These are phyloP conservation scores for Rhodotorula sp. DNA, from an alignment of 1,284 basidiomycete species.

Conservation along the genomic window DNA sequence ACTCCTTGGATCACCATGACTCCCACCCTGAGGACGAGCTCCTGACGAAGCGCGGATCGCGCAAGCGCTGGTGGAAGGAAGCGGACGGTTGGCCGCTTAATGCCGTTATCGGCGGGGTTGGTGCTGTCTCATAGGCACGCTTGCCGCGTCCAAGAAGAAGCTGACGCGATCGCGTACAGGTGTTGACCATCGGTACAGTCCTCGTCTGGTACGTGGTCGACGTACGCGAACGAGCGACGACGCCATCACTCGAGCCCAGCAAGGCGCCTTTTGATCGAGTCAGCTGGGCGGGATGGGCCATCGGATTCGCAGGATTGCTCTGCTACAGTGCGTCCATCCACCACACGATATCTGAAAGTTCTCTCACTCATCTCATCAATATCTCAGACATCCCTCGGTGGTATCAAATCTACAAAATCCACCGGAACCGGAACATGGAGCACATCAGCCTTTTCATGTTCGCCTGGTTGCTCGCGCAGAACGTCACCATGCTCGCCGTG, in stretches of 20 bases:
- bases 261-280: neutral
- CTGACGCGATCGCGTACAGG: neutral
- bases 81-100: neutral
- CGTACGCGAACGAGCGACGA: neutral
- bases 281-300: neutral
- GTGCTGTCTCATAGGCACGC: no score
- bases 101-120: neutral
- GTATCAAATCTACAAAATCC: neutral
- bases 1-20: neutral
- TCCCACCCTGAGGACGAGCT: neutral
- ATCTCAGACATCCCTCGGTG: neutral
- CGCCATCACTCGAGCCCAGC: neutral
- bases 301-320: neutral
- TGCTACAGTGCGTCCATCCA: neutral
- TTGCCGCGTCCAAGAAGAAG: no score
- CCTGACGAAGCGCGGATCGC: neutral
- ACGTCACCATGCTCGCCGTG: neutral
- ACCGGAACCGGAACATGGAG: neutral
- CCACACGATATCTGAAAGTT: no score
- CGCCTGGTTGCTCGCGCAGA: neutral
- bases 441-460: neutral
- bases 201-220: neutral
- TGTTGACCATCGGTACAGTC: neutral
- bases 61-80: neutral
- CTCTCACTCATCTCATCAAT: neutral